Percentiles rank a stretch among this genome's conserved stretches.
phyloP scores from a whole-genome alignment of 768 basidiomycete genomes.

The Clathrus columnatus region DNA sequence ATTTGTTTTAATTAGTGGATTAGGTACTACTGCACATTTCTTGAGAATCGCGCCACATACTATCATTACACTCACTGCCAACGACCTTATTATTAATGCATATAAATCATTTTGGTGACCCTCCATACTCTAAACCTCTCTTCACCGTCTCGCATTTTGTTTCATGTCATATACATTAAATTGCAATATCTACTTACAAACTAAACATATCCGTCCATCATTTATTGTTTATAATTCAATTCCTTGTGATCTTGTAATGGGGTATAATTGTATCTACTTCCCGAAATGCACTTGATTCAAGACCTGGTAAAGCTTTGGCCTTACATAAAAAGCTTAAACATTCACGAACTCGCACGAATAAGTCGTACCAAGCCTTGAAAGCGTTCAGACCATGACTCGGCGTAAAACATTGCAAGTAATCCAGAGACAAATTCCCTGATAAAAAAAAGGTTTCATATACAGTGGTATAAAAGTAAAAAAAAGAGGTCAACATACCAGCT shows the following conservation, averaged over 20 bases:
- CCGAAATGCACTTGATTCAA: too few relatives aligned
- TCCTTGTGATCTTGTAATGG: not conserved
- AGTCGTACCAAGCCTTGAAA: slow-evolving; percentile 11
- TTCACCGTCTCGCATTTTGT: too few relatives aligned
- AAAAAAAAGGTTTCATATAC: not conserved
- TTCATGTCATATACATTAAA: too few relatives aligned
- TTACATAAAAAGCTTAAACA: not conserved
- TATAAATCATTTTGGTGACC: slow-evolving; percentile 11
- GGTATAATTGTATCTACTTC: not conserved
- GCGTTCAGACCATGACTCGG: slow-evolving; percentile 30
- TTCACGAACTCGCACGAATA: slow-evolving; percentile 6
- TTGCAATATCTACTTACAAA: too few relatives aligned
- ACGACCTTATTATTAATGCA: slow-evolving; percentile 51
- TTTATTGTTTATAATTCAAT: not conserved
- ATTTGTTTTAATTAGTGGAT: not conserved
- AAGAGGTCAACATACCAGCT: slow-evolving; percentile 54
- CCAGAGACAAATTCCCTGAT: slow-evolving; percentile 45
- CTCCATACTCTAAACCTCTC: not conserved
- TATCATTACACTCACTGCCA: slow-evolving; percentile 84
- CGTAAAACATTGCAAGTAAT: slow-evolving; percentile 39
- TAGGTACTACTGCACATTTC: slow-evolving; percentile 91
- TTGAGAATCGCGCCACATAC: slow-evolving; percentile 89
- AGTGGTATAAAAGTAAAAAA: not conserved
- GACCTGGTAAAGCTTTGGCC: too few relatives aligned
- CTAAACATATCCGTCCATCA: not conserved